Evolutionary conservation across 164 flowering plant species (phyloP).

Genomic region (Magnolia kwangsiensis): DNA sequence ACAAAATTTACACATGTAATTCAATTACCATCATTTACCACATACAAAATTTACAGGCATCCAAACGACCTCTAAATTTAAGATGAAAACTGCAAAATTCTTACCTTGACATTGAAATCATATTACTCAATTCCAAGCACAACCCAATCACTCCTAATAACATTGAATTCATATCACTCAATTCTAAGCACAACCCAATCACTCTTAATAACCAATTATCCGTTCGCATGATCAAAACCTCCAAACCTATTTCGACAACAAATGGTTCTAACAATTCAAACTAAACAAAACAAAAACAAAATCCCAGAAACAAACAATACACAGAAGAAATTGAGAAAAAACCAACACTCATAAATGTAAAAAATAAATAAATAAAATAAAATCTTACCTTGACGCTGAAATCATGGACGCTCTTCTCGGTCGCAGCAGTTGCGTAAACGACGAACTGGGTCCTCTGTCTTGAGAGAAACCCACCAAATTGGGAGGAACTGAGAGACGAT

Average conservation of each 20-base stretch:
- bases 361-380: background rate
- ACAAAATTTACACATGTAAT: no score
- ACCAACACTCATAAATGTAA: background rate
- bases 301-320: background rate
- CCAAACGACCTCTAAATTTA: no score
- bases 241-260: background rate
- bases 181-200: background rate
- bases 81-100: no score
- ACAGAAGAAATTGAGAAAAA: background rate
- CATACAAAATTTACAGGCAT: no score
- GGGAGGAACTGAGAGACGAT: slow-evolving; percentile 26
- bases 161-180: slow-evolving; percentile 32
- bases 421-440: slow-evolving; percentile 62
- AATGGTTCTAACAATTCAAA: background rate
- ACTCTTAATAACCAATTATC: background rate
- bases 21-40: no score
- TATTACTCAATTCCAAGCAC: slow-evolving; percentile 13
- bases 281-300: no score
- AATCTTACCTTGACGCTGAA: slow-evolving; percentile 68
- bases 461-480: slow-evolving; percentile 15
- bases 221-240: background rate
- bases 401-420: slow-evolving; percentile 76
- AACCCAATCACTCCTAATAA: background rate
- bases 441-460: slow-evolving; percentile 37
- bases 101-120: slow-evolving; percentile 23